Conservation (phyloP, 2,329 filamentous ascomycete species). For the Alternaria sp. region DNA sequence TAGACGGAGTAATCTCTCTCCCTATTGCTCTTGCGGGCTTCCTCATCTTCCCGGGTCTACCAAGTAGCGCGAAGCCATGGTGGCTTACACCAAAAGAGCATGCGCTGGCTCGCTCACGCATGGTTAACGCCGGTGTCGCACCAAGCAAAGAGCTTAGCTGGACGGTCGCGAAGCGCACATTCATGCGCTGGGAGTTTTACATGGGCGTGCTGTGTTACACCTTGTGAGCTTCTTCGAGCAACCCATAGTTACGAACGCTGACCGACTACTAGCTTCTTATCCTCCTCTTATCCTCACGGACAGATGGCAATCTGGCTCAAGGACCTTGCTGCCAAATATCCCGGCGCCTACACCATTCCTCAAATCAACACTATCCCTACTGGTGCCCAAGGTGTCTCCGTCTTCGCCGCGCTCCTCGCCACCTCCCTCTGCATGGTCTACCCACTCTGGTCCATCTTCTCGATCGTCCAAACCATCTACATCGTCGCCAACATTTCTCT, state of each 20-base stretch:
- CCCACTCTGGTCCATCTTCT: conserved; percentile 58
- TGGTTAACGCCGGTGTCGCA: conserved; percentile 38
- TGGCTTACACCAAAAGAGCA: conserved; percentile 53
- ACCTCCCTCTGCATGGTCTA: conserved; percentile 60
- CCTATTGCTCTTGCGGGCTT: conserved; percentile 63
- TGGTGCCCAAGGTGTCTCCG: conserved; percentile 56
- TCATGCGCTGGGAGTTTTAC: conserved; percentile 60
- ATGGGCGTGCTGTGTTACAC: conserved; percentile 57
- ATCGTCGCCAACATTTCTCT: conserved; percentile 56
- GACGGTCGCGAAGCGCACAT: conserved; percentile 54
- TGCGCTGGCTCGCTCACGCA: conserved; percentile 37
- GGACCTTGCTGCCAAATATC: conserved; percentile 46
- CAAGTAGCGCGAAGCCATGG: conserved; percentile 57
- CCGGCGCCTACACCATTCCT: conserved; percentile 51
- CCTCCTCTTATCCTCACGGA: conserved; percentile 51
- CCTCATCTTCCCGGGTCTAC: conserved; percentile 60
- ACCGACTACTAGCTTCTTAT: conserved; percentile 25
- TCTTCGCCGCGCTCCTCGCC: conserved; percentile 57
- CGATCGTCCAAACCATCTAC: conserved; percentile 49
- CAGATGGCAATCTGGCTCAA: conserved; percentile 64
- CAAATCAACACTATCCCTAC: conserved; percentile 61
- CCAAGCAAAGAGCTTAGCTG: conserved; percentile 51
- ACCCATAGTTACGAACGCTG: neutral
- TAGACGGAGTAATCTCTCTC: conserved; percentile 63
- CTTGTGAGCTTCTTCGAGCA: conserved; percentile 45